Evolutionary conservation across 139 green algal genomes (phyloP), one percentile per base, ranked within the genome.

Genomic region (Closterium sp.): DNA sequence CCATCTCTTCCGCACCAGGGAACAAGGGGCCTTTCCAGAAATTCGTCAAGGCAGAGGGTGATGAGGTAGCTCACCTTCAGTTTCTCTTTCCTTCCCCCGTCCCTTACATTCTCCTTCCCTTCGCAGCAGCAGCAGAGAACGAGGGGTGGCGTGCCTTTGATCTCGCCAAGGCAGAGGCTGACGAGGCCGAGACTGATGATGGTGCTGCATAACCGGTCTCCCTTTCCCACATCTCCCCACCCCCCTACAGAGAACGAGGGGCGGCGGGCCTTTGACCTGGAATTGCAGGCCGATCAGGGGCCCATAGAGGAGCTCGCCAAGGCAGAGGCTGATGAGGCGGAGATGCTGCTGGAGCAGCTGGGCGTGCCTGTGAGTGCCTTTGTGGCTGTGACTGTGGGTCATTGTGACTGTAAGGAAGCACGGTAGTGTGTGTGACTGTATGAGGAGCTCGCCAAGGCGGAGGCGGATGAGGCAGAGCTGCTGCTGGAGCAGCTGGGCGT

Each of bases 231-330:
- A 42, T 42, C 9, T 6, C 34, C 34, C 1, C 34, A 6, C 34
- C 7, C 38, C 4, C 9, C 38, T 9, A 86, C 38, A 91, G 89
- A 87, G 22, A 85, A 91, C 62, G 79, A 84, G 22, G 89, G 31
- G 21, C 31, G 24, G 17, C 89, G 84, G 42, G 32, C 89, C 3
- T 28, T 88, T 79, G 62, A 79, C 17, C 62, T 79, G 62, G 62
- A 79, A 5, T 27, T 79, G 5, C 2, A 27, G 1, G 19, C 17
- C 1, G 22, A 30, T 4, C 9, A 11, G 13, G 28, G 31, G 31
- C 89, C 89, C 1, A 88, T 91, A 17, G 31, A 88, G 89, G 89
- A 91, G 84, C 24, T 91, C 6, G 89, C 89, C 13, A 85, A 85
- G 38, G 89, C 31, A 45, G 89, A 91, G 38, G 89, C 89, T 4